Conservation (phyloP, 768 basidiomycete species). For the Hysterangium stoloniferum region DNA sequence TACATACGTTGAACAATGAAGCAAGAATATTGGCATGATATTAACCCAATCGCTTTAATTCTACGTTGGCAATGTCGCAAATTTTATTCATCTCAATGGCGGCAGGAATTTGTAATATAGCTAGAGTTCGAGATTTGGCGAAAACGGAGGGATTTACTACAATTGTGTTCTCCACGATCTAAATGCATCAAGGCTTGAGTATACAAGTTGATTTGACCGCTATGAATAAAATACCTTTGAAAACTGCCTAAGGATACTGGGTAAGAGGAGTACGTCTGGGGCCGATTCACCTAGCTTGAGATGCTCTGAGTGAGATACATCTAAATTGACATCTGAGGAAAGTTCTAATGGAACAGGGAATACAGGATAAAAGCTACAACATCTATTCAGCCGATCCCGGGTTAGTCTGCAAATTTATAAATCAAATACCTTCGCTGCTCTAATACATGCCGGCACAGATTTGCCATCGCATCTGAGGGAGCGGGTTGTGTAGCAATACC, state of each 20-base stretch:
- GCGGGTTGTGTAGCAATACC: constrained; percentile 13
- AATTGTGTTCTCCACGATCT: constrained; percentile 72
- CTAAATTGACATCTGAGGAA: constrained; percentile 79
- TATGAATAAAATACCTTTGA: constrained; percentile 50
- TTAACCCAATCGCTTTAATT: constrained; percentile 7
- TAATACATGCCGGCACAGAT: constrained; percentile 69
- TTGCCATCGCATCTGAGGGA: constrained; percentile 67
- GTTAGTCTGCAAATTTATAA: no score
- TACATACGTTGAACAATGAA: no score
- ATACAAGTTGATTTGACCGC: neutral
- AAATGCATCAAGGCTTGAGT: neutral
- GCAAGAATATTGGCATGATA: neutral
- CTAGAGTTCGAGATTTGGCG: constrained; percentile 14
- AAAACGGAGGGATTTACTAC: constrained; percentile 85
- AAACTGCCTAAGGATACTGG: constrained; percentile 87
- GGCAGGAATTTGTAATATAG: constrained; percentile 7
- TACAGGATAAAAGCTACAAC: constrained; percentile 81
- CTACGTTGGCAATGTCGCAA: constrained; percentile 1
- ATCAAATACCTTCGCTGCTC: constrained; percentile 74
- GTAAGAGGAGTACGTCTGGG: constrained; percentile 81
- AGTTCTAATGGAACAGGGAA: constrained; percentile 79
- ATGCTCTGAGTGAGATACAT: constrained; percentile 67
- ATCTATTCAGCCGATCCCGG: neutral
- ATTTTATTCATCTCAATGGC: neutral
- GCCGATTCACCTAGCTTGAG: constrained; percentile 40